A percentile compares a stretch with the other conserved stretches of the same genome.
These are phyloP conservation scores for Annona cherimola DNA, from an alignment of 164 flowering plant genomes.

Conservation along the genomic window DNA sequence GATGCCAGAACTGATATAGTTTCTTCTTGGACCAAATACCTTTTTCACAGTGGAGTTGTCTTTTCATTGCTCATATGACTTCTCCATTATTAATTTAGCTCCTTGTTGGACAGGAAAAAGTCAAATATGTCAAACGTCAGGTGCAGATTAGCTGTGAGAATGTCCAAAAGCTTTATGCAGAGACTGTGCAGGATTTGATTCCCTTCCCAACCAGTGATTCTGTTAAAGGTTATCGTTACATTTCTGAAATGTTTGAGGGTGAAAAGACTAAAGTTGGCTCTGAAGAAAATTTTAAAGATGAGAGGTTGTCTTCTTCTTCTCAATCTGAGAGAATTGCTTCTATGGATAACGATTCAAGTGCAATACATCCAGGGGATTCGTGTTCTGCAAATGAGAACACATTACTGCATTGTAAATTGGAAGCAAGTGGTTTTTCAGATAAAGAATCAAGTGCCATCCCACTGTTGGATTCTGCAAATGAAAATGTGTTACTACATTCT, in stretches of 20 bases:
- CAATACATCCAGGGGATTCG: background rate
- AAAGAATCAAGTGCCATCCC: background rate
- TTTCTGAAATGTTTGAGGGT: background rate
- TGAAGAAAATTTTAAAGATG: background rate
- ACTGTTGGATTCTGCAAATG: too few species aligned
- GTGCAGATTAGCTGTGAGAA: constrained; percentile 62
- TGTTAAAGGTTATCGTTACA: constrained; percentile 4
- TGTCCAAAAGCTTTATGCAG: constrained; percentile 63
- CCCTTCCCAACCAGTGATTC: constrained; percentile 24
- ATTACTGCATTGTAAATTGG: background rate
- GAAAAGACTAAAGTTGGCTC: background rate
- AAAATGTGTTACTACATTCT: too few species aligned
- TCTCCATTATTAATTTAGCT: background rate
- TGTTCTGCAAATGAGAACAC: too few species aligned
- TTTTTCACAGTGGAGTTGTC: background rate
- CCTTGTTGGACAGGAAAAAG: constrained; percentile 50
- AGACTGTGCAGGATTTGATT: constrained; percentile 59
- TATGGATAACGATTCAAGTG: background rate
- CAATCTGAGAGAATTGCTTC: constrained; percentile 1
- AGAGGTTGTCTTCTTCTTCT: background rate
- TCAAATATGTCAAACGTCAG: constrained; percentile 63
- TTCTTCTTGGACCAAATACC: too few species aligned
- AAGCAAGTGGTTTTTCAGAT: background rate
- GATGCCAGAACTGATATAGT: too few species aligned
- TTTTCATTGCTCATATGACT: background rate